These are phyloP conservation scores for Dacryopinax primogenitus DNA, from an alignment of 768 basidiomycete species.

Conservation along the genomic window DNA sequence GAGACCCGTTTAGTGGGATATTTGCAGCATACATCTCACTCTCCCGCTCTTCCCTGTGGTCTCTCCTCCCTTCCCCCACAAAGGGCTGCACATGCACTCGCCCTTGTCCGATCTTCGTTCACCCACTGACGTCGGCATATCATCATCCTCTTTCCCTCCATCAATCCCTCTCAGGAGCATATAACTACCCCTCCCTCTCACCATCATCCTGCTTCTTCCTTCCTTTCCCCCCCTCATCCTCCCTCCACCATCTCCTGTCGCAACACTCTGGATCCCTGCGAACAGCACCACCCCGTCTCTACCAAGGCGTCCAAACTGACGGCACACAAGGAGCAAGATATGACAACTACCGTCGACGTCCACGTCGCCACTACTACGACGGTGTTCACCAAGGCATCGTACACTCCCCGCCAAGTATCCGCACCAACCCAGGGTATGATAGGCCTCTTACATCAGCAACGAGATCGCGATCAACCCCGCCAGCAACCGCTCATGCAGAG, in stretches of 20 bases:
- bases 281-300: background rate
- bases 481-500: constrained; percentile 5
- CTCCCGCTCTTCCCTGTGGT: no score
- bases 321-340: background rate
- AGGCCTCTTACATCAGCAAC: background rate
- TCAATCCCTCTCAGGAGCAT: background rate
- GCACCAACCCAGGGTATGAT: background rate
- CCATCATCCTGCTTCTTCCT: background rate
- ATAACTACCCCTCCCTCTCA: background rate
- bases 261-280: background rate
- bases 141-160: no score
- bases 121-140: no score
- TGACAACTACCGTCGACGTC: constrained; percentile 2
- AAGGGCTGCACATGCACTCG: no score
- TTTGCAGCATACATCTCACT: no score
- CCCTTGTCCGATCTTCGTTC: no score
- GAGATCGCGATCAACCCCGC: background rate
- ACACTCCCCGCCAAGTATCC: background rate
- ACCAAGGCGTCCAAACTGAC: background rate
- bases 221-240: background rate
- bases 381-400: background rate
- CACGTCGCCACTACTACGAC: background rate
- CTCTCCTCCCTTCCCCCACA: no score
- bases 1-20: no score
- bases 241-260: background rate